A percentile compares a stretch with the other conserved stretches of the same genome.
Evolutionary conservation across 2,329 filamentous ascomycete genomes (phyloP).

Genomic region (Pezicula neosporulosa): DNA sequence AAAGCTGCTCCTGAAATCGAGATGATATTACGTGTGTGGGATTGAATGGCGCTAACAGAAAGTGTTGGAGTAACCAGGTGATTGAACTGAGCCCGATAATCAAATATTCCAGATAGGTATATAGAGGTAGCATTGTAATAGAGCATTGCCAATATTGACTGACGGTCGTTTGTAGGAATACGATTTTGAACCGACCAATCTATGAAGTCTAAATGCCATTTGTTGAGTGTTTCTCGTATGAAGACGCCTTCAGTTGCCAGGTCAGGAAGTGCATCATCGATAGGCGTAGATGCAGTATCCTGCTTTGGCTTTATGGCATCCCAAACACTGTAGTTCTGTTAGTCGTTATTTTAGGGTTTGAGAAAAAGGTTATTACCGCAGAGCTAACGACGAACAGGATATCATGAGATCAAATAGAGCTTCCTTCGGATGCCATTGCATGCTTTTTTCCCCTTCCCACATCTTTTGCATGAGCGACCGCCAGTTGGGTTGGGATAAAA

Average conservation of each 20-base stretch:
- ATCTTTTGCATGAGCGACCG: slow-evolving; percentile 8
- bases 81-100: slow-evolving; percentile 14
- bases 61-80: slow-evolving; percentile 4
- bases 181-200: background rate
- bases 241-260: slow-evolving; percentile 9
- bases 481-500: slow-evolving; percentile 12
- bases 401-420: slow-evolving; percentile 17
- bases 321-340: background rate
- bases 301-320: background rate
- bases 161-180: background rate
- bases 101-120: slow-evolving; percentile 19
- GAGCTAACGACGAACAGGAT: slow-evolving; percentile 1
- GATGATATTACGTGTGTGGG: slow-evolving; percentile 14
- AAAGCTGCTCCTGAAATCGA: slow-evolving; percentile 5
- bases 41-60: slow-evolving; percentile 1
- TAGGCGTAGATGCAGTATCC: too few relatives aligned
- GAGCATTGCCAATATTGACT: slow-evolving; percentile 6
- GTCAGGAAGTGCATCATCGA: background rate
- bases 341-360: background rate
- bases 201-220: slow-evolving; percentile 7
- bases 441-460: background rate
- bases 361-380: background rate
- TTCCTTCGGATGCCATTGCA: slow-evolving; percentile 19
- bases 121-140: slow-evolving; percentile 19
- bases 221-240: slow-evolving; percentile 6